These are phyloP conservation scores for Umbelopsis ramanniana DNA, from an alignment of 192 early-diverging fungal species.

Conservation along the genomic window DNA sequence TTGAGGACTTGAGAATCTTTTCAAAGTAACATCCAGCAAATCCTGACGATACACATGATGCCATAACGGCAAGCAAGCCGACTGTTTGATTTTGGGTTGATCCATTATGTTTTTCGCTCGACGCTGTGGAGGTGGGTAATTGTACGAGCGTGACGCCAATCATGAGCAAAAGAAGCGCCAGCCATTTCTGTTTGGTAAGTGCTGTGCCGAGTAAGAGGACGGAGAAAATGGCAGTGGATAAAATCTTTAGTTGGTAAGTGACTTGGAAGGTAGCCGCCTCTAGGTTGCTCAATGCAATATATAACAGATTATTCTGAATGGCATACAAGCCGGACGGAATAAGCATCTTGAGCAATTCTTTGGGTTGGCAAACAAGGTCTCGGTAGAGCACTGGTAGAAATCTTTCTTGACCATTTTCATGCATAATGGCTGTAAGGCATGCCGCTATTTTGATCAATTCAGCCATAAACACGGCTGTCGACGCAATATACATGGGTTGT, in stretches of 20 bases:
- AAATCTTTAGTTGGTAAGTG: slow-evolving; percentile 85
- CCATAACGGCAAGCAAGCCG: slow-evolving; percentile 67
- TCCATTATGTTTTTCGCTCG: slow-evolving; percentile 11
- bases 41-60: slow-evolving; percentile 76
- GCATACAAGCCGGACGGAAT: slow-evolving; percentile 77
- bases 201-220: slow-evolving; percentile 66
- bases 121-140: slow-evolving; percentile 49
- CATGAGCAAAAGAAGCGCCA: slow-evolving; percentile 71
- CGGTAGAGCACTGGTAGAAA: slow-evolving; percentile 35
- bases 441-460: slow-evolving; percentile 10
- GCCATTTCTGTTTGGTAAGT: slow-evolving; percentile 68
- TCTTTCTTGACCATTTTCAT: slow-evolving; percentile 18
- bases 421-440: slow-evolving; percentile 17
- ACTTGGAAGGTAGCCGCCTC: slow-evolving; percentile 87
- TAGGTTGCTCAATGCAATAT: slow-evolving; percentile 70
- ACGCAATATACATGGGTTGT: slow-evolving; percentile 46
- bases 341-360: slow-evolving; percentile 58
- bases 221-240: slow-evolving; percentile 82
- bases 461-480: slow-evolving; percentile 45
- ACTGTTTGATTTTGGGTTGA: slow-evolving; percentile 47
- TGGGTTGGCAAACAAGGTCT: slow-evolving; percentile 43
- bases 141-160: slow-evolving; percentile 80
- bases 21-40: slow-evolving; percentile 88
- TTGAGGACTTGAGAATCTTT: slow-evolving; percentile 76
- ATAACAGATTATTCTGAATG: slow-evolving; percentile 84